Evolutionary conservation across 2,329 filamentous ascomycete genomes (phyloP).

Genomic region (Calonectria pauciramosa): DNA sequence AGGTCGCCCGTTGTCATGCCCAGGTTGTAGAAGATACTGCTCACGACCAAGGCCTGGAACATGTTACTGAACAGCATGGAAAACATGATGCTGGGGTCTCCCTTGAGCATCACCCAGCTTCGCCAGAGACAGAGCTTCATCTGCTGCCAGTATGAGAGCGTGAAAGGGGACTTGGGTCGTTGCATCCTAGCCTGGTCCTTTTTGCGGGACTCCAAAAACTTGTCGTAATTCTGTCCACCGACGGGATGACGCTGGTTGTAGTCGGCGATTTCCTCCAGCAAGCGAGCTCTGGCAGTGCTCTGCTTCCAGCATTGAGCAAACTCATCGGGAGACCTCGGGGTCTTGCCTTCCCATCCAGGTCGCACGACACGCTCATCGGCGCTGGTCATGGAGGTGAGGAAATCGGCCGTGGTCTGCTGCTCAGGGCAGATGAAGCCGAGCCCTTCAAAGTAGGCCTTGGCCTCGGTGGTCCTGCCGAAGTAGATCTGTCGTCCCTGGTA

Average conservation of each 20-base stretch:
- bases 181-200: conserved; percentile 33
- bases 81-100: conserved; percentile 25
- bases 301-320: conserved; percentile 50
- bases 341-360: conserved; percentile 48
- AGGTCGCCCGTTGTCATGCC: conserved; percentile 21
- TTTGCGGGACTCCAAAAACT: conserved; percentile 34
- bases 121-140: conserved; percentile 29
- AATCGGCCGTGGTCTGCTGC: conserved; percentile 77
- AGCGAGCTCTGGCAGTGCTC: conserved; percentile 36
- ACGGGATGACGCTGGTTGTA: conserved; percentile 42
- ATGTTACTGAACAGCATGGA: conserved; percentile 39
- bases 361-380: conserved; percentile 49
- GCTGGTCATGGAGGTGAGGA: conserved; percentile 68
- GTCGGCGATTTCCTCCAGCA: conserved; percentile 48
- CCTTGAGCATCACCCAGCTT: conserved; percentile 23
- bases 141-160: conserved; percentile 27
- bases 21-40: conserved; percentile 38
- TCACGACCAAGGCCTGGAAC: conserved; percentile 26
- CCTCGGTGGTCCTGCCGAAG: conserved; percentile 40
- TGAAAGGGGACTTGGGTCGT: conserved; percentile 30
- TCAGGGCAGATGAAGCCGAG: conserved; percentile 69
- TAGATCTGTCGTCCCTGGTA: conserved; percentile 77
- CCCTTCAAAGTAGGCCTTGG: conserved; percentile 41
- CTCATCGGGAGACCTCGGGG: conserved; percentile 52
- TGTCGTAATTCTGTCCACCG: conserved; percentile 34